phyloP scores from a whole-genome alignment of 345 rosid genomes.

The Pistacia vera region DNA sequence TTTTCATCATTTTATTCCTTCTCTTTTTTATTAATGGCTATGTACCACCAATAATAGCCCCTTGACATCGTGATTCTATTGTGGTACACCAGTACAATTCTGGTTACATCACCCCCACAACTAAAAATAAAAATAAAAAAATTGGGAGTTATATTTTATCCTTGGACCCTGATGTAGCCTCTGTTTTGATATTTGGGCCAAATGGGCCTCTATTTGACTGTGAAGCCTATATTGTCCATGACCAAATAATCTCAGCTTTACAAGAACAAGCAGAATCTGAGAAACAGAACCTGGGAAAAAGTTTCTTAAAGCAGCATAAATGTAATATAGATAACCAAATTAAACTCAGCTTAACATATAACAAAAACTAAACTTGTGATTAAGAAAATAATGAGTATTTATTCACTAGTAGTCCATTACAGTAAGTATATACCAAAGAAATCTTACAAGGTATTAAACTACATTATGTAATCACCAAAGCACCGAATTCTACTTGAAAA shows the following conservation, averaged over 20 bases:
- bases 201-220: no score
- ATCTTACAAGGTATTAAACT: neutral
- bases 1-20: constrained; percentile 4
- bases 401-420: neutral
- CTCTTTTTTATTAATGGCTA: neutral
- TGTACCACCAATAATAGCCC: neutral
- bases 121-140: no score
- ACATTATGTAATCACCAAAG: neutral
- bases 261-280: neutral
- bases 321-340: neutral
- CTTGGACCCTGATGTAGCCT: no score
- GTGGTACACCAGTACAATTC: no score
- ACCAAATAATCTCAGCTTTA: neutral
- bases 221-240: neutral
- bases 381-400: neutral
- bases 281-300: neutral
- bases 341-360: neutral
- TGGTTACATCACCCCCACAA: no score
- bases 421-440: constrained; percentile 10
- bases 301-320: neutral
- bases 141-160: no score
- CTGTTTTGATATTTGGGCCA: no score
- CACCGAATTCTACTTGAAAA: neutral
- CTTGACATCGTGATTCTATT: no score
- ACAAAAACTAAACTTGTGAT: neutral